phyloP scores from a whole-genome alignment of 768 basidiomycete species.

The Ramaria rubella region DNA sequence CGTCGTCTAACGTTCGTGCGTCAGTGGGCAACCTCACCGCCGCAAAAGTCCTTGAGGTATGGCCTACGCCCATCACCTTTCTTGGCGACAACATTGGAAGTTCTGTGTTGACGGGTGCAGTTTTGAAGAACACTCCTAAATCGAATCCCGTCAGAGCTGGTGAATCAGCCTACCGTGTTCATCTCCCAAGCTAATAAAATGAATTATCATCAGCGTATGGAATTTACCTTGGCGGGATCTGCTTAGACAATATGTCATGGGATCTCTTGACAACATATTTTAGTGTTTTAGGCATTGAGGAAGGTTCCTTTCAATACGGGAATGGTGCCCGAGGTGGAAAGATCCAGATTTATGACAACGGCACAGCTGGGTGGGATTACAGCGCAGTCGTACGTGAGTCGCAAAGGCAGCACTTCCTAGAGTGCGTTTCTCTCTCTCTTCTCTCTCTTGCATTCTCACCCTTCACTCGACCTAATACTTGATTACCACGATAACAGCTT shows the following conservation, averaged over 20 bases:
- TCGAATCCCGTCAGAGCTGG: background rate
- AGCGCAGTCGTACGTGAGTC: background rate
- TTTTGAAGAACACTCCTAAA: background rate
- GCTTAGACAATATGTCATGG: background rate
- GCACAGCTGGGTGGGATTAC: background rate
- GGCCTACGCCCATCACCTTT: slow-evolving; percentile 4
- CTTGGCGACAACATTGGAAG: background rate
- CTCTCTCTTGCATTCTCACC: background rate
- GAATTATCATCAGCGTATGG: background rate
- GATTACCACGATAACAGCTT: background rate
- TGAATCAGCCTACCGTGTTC: background rate
- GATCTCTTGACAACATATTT: slow-evolving; percentile 2
- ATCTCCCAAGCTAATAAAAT: background rate
- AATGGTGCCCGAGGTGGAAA: slow-evolving; percentile 5
- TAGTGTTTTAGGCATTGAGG: background rate
- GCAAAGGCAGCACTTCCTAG: background rate
- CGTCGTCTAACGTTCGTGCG: too few species aligned
- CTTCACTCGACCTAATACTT: background rate
- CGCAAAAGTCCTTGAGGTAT: background rate
- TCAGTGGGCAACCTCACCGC: background rate
- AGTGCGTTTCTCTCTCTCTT: background rate
- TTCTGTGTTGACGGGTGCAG: background rate
- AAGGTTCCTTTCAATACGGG: slow-evolving; percentile 5
- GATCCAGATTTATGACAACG: background rate
- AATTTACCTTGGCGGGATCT: background rate